Conservation (phyloP, 2,329 filamentous ascomycete genomes). For the Cadophora sp. region DNA sequence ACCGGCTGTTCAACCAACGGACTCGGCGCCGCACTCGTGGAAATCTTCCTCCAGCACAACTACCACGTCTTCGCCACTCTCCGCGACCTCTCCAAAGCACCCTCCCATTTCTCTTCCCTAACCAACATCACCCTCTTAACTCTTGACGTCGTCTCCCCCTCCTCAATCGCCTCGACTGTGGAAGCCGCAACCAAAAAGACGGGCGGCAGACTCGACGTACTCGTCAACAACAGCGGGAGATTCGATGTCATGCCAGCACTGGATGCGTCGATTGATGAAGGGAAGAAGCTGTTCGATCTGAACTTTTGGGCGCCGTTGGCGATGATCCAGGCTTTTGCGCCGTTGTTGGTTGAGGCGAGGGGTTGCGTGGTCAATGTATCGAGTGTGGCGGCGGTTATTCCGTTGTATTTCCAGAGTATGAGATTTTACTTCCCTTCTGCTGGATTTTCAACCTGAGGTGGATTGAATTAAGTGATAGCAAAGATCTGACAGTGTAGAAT, state of each 20-base stretch:
- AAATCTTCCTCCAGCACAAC: constrained; percentile 45
- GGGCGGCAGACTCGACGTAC: not conserved
- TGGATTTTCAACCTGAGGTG: not conserved
- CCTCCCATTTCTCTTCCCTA: constrained; percentile 44
- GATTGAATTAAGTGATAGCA: not conserved
- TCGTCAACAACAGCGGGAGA: not conserved
- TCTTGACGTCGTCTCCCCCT: constrained; percentile 48
- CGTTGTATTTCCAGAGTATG: not conserved
- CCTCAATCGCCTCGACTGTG: constrained; percentile 45
- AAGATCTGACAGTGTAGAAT: not conserved
- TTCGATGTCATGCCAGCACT: not conserved
- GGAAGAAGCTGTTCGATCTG: not conserved
- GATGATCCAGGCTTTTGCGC: not conserved
- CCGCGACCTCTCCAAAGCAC: constrained; percentile 45
- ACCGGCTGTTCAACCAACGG: constrained; percentile 49
- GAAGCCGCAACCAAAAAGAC: constrained; percentile 25
- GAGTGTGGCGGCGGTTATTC: not conserved
- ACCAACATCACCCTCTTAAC: constrained; percentile 45
- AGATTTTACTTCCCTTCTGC: not conserved
- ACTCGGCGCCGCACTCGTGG: constrained; percentile 46
- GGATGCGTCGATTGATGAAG: not conserved
- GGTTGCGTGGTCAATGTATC: not conserved
- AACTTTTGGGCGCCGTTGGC: not conserved
- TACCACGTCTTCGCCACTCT: constrained; percentile 49
- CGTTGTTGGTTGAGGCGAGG: not conserved